These are phyloP conservation scores for Talaromyces atroroseus DNA, from an alignment of 2,329 filamentous ascomycete genomes.

Conservation along the genomic window DNA sequence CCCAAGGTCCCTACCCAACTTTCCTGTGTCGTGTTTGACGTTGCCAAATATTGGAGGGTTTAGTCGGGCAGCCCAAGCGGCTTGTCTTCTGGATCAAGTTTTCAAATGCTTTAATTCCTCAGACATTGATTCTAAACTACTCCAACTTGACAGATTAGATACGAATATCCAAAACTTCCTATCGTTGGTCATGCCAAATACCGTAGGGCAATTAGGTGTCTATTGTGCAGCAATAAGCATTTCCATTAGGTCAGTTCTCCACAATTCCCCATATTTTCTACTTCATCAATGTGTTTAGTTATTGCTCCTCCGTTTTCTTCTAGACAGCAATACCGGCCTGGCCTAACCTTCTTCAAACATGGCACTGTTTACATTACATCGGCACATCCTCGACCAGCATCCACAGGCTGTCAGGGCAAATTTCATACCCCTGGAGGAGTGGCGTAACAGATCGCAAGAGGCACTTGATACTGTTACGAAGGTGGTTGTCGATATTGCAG, in stretches of 20 bases:
- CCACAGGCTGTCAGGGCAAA: not conserved
- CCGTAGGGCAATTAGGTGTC: not conserved
- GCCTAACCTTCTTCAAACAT: conserved; percentile 7
- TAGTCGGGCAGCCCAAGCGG: not conserved
- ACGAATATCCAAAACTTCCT: not conserved
- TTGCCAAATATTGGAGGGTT: not conserved
- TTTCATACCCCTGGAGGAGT: not conserved
- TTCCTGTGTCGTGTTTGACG: not conserved
- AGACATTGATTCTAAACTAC: not conserved
- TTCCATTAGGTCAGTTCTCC: not conserved
- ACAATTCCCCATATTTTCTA: not conserved
- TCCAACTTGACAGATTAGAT: not conserved
- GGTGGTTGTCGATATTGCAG: not conserved
- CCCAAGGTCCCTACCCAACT: not conserved
- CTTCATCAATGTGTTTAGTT: no score
- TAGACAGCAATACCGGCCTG: conserved; percentile 14
- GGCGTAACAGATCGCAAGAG: not conserved
- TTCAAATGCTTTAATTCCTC: not conserved
- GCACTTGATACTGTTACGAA: conserved; percentile 1
- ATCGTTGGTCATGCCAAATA: not conserved
- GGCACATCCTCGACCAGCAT: not conserved
- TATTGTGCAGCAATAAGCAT: not conserved
- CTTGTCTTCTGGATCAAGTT: not conserved
- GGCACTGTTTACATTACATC: not conserved
- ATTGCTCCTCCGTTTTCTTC: no score